Conservation (phyloP, 768 basidiomycete species). For the Lactarius akahatsu region DNA sequence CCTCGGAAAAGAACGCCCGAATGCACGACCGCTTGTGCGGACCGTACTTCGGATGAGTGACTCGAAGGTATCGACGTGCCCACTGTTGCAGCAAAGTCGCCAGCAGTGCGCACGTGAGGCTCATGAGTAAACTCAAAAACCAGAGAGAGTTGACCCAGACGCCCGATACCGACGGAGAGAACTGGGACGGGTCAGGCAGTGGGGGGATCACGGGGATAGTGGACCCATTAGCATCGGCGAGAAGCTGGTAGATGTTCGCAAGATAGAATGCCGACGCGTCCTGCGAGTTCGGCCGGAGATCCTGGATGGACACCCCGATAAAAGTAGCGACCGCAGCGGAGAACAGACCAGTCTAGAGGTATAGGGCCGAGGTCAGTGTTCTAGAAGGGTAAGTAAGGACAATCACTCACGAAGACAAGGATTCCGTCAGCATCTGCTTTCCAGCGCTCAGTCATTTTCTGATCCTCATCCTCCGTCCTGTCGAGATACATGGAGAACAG, state of each 20-base stretch:
- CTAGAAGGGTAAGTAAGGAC: neutral
- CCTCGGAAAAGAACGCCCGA: constrained; percentile 13
- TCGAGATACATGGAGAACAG: constrained; percentile 20
- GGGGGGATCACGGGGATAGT: neutral
- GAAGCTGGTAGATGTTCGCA: constrained; percentile 10
- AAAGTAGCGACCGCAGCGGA: constrained; percentile 9
- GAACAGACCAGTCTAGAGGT: constrained; percentile 14
- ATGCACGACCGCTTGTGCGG: constrained; percentile 11
- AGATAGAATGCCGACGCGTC: constrained; percentile 1
- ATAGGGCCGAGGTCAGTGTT: neutral
- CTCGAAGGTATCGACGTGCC: constrained; percentile 15
- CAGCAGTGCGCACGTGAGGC: constrained; percentile 14
- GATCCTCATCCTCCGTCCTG: neutral
- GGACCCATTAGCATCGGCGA: constrained; percentile 1
- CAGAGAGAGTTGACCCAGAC: constrained; percentile 17
- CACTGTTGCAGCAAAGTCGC: constrained; percentile 22
- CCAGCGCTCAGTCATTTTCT: constrained; percentile 11
- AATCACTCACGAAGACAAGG: constrained; percentile 15
- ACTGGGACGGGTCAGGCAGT: neutral
- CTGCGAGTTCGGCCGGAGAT: constrained; percentile 5
- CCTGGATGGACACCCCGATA: constrained; percentile 8
- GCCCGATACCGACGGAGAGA: constrained; percentile 5
- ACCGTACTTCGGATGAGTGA: constrained; percentile 11
- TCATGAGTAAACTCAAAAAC: constrained; percentile 14
- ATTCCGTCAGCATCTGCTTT: constrained; percentile 17